Base-by-base conservation (phyloP, 805 yeast species). In the Metschnikowia aberdeeniae region DNA sequence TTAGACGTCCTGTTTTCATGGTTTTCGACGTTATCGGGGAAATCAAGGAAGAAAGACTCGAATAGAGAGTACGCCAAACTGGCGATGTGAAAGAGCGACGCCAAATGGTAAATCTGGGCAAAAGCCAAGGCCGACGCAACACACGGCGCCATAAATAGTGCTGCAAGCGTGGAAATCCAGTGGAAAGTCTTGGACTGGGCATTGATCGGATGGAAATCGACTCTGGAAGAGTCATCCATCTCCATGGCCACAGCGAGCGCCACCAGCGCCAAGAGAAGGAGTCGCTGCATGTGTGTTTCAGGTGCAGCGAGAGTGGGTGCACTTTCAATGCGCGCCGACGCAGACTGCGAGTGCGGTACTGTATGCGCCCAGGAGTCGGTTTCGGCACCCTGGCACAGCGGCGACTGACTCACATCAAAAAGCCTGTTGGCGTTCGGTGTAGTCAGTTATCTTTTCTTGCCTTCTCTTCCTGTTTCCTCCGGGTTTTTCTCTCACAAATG, bases 1-100 rank as follows among this genome's bases (percentile, higher is more conserved):
- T 78, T 70, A 10, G 86, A 78, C 1, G 88, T 80, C 45, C 76
- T 64, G 60, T 83, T 84, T 58, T 85, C 92, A 45, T 81, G 80
- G 33, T 82, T 83, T 43, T 76, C 72, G 30, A 70, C 69, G 38
- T 61, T 61, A 58, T 85, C 92, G 0, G 86, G 82, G 56, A 83
- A 85, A 38, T 78, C 66, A 8, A 84, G 66, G 41, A 83, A 62
- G 2, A 81, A 36, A 2, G 80, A 76, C 47, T 85, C 93, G 22
- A 81, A 46, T 0, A 73, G 63, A 1, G 82, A 74, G 56, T 82
- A 85, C 22, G 43, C 44, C 30, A 51, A 43, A 28, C 47, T 37
- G 28, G 38, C 53, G 14, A 46, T 43, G 29, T 54, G 58, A 29
- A 54, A 45, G 28, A 46, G 32, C 28, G 52, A 40, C 8, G 54